These are phyloP conservation scores for Cercospora sp. DNA, from an alignment of 2,329 filamentous ascomycete species.

Conservation along the genomic window DNA sequence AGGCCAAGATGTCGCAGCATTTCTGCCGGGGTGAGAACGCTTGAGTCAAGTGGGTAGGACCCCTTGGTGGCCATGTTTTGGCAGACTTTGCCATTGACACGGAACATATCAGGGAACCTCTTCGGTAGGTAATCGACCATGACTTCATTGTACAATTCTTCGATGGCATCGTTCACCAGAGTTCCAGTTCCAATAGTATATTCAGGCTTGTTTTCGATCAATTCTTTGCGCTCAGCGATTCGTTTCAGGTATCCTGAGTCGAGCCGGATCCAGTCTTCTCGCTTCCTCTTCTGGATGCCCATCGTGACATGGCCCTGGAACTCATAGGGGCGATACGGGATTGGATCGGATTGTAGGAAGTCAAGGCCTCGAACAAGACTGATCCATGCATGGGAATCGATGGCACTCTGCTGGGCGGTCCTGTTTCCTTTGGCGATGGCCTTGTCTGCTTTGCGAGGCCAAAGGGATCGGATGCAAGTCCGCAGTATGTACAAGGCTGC, in stretches of 20 bases:
- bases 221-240: background rate
- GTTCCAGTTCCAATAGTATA: background rate
- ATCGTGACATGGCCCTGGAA: background rate
- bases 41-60: background rate
- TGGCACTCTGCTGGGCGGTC: background rate
- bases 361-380: background rate
- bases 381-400: background rate
- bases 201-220: background rate
- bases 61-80: background rate
- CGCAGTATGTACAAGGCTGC: background rate
- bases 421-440: background rate
- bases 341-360: background rate
- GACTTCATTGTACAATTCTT: background rate
- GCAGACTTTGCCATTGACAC: background rate
- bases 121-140: background rate
- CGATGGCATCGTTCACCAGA: background rate
- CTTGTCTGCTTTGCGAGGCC: background rate
- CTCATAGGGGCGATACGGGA: background rate
- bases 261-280: background rate
- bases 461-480: background rate
- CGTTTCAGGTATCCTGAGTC: background rate
- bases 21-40: background rate
- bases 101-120: background rate
- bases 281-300: background rate
- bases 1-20: background rate